Base-by-base conservation (phyloP, 176 grass and related monocot species). In the Aegilops bicornis region DNA sequence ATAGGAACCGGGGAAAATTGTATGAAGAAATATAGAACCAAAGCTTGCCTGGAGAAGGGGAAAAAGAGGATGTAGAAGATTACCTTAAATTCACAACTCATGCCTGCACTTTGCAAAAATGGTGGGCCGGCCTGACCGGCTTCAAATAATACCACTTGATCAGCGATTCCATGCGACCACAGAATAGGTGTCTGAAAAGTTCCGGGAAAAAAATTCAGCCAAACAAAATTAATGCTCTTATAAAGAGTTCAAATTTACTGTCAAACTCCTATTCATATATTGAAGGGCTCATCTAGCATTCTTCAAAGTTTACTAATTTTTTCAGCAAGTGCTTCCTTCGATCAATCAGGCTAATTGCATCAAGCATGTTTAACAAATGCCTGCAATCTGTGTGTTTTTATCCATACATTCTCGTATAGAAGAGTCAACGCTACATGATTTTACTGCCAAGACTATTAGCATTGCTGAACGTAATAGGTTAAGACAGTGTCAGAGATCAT, bases 21-120 rank as follows among this genome's bases (percentile, higher is more conserved):
- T 8, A 22, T 58, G 6, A 27, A 48, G 36, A 58, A 74, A 1
- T 3, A 69, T 17, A 7, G 33, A 25, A 48, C 43, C 0, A 0
- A 84, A 54, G n/a, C 2, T 67, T 62, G 6, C 47, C 31, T 11
- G 32, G 54, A 87, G 69, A 19, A 20, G 16, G n/a, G 48, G 7
- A 70, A 27, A 40, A 23, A 2, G 10, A 37, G 3, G 8, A 23
- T 62, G 45, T 0, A 64, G 39, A 80, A 89, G 67, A 69, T 77
- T 93, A 99, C 94, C 94, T 96, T 94, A 70, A 96, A 99, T 82
- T 94, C 94, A 76, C 88, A 94, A 78, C 48, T 88, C 74, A 93
- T 86, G 76, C 90, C 90, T 9, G 54, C 90, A 16, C 85, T 88
- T 86, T 87, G 89, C 58, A 98, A 88, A 91, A 98, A 98, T 50